These are phyloP conservation scores for Tulasnella sp. DNA, from an alignment of 768 basidiomycete genomes.

Conservation along the genomic window DNA sequence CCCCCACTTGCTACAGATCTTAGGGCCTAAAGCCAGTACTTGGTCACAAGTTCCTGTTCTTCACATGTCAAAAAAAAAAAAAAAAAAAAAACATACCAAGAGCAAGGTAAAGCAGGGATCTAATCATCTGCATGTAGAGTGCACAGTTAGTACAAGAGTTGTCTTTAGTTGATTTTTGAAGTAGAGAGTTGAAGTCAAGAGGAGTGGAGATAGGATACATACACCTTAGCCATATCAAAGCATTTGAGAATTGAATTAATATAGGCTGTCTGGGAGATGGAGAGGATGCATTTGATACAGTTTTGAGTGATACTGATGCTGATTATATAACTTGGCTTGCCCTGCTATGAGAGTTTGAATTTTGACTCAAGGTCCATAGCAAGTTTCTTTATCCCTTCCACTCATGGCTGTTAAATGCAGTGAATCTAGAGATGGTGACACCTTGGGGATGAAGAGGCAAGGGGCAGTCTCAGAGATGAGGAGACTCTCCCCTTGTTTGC, in stretches of 20 bases:
- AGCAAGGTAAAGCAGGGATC: conserved; percentile 25
- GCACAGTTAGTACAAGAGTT: neutral
- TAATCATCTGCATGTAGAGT: conserved; percentile 22
- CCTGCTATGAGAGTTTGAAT: conserved; percentile 5
- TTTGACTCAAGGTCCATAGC: neutral
- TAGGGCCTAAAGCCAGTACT: no score
- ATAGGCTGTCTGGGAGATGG: conserved; percentile 15
- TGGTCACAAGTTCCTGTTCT: no score
- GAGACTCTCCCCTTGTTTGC: no score
- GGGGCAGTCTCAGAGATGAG: no score
- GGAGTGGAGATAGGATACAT: conserved; percentile 17
- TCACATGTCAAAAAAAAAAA: no score
- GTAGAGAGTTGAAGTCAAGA: neutral
- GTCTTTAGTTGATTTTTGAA: neutral
- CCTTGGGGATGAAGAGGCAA: no score
- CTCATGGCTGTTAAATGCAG: no score
- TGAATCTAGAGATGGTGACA: no score
- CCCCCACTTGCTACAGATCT: no score
- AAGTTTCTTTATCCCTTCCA: neutral
- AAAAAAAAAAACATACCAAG: no score
- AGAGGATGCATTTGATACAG: conserved; percentile 17
- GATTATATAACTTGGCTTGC: conserved; percentile 23
- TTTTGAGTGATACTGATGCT: conserved; percentile 29
- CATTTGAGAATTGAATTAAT: conserved; percentile 11
- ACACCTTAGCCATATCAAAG: conserved; percentile 7